Conservation (phyloP, 1,284 basidiomycete species). For the Cutaneotrichosporon mucoides region DNA sequence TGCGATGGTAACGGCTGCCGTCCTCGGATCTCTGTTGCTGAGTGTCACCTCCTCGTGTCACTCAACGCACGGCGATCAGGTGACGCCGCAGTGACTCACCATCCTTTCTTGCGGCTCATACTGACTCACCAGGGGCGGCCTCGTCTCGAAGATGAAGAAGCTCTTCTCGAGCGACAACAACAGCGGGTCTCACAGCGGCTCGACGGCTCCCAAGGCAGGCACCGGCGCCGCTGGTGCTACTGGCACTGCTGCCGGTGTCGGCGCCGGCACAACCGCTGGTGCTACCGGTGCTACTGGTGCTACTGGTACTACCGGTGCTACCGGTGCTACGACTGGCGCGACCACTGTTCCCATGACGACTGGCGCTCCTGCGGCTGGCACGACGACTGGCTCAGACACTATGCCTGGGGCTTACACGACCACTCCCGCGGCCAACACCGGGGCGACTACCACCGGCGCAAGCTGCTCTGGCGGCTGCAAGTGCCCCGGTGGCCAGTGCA, state of each 20-base stretch:
- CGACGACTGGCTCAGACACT: neutral
- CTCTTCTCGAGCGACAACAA: neutral
- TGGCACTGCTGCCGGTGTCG: neutral
- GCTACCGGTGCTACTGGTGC: no score
- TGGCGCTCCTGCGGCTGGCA: neutral
- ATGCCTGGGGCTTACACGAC: neutral
- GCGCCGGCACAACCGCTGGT: no score
- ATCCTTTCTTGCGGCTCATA: no score
- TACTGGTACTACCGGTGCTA: no score
- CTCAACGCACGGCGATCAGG: no score
- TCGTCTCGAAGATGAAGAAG: conserved; percentile 2
- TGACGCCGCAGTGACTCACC: no score
- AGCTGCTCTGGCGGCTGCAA: neutral
- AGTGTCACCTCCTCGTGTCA: no score
- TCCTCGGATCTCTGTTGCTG: no score
- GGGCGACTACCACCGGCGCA: neutral
- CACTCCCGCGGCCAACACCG: neutral
- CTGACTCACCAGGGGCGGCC: neutral
- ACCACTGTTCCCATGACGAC: neutral
- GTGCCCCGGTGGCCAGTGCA: no score
- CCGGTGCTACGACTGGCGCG: neutral
- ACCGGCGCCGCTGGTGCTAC: neutral
- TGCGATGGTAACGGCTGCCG: no score
- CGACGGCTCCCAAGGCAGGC: neutral
- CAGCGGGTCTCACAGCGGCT: neutral